A percentile compares a stretch with the other conserved stretches of the same genome.
Evolutionary conservation across 345 rosid species (phyloP).

Genomic region (Citropsis articulata): DNA sequence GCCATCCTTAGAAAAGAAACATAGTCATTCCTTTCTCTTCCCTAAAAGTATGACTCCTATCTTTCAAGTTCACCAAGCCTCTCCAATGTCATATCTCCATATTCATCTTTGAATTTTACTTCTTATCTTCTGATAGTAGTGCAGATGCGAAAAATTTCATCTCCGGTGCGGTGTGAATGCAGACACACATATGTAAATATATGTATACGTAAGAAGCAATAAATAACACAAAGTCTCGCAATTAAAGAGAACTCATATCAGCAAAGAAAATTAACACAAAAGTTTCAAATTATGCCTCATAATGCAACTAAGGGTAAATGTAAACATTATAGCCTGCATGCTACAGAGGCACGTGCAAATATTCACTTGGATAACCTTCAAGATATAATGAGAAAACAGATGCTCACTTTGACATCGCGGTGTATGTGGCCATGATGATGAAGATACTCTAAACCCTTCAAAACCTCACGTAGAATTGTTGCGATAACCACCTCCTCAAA

Average conservation of each 20-base stretch:
- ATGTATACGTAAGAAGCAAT: neutral
- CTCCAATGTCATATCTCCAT: neutral
- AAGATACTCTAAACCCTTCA: slow-evolving; percentile 94
- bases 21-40: neutral
- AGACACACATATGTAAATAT: neutral
- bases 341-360: neutral
- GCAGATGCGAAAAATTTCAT: neutral
- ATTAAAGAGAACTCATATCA: neutral
- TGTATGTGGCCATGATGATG: slow-evolving; percentile 99
- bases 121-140: neutral
- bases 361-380: neutral
- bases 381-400: neutral
- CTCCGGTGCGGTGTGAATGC: neutral
- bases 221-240: neutral
- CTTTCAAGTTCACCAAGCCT: neutral
- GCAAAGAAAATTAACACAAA: neutral
- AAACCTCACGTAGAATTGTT: slow-evolving; percentile 74
- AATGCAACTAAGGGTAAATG: neutral
- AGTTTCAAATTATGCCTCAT: neutral
- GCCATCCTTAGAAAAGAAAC: neutral
- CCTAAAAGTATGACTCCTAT: neutral
- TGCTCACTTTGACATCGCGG: slow-evolving; percentile 90
- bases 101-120: neutral
- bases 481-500: slow-evolving; percentile 94
- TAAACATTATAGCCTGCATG: neutral